A percentile compares a stretch with the other conserved stretches of the same genome.
phyloP scores from a whole-genome alignment of 345 rosid genomes.

The Salix arbutifolia region DNA sequence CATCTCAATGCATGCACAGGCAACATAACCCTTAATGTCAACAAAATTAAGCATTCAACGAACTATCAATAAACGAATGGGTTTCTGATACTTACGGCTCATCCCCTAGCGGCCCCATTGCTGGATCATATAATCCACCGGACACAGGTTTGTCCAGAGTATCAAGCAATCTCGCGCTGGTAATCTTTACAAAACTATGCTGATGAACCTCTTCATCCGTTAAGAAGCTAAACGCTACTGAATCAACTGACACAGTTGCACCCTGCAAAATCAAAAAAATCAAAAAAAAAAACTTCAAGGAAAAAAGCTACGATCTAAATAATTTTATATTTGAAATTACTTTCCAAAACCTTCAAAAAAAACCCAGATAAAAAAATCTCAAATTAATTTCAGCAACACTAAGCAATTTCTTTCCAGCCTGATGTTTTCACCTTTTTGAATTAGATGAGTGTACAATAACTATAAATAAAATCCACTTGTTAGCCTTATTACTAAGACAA shows the following conservation, averaged over 20 bases:
- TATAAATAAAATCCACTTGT: neutral
- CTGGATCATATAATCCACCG: slow-evolving; percentile 60
- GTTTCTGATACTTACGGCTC: neutral
- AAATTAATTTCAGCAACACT: too few species aligned
- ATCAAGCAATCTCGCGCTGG: slow-evolving; percentile 39
- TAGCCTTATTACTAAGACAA: neutral
- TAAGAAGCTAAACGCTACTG: slow-evolving; percentile 49
- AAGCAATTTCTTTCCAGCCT: too few species aligned
- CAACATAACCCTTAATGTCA: neutral
- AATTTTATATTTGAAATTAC: too few species aligned
- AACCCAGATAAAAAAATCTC: too few species aligned
- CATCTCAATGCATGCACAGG: neutral
- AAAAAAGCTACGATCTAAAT: too few species aligned
- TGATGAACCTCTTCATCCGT: slow-evolving; percentile 49
- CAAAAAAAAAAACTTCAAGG: neutral
- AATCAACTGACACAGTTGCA: slow-evolving; percentile 42
- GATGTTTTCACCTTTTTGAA: neutral
- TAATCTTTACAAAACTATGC: slow-evolving; percentile 46
- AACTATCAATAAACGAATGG: neutral
- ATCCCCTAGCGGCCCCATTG: slow-evolving; percentile 44
- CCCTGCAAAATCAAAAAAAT: slow-evolving; percentile 27
- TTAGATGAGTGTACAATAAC: neutral
- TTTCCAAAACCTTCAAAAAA: too few species aligned
- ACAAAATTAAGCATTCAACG: neutral
- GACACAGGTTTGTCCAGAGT: slow-evolving; percentile 37